These are phyloP conservation scores for Corylus heterophylla DNA, from an alignment of 306 rosid genomes.

Conservation along the genomic window DNA sequence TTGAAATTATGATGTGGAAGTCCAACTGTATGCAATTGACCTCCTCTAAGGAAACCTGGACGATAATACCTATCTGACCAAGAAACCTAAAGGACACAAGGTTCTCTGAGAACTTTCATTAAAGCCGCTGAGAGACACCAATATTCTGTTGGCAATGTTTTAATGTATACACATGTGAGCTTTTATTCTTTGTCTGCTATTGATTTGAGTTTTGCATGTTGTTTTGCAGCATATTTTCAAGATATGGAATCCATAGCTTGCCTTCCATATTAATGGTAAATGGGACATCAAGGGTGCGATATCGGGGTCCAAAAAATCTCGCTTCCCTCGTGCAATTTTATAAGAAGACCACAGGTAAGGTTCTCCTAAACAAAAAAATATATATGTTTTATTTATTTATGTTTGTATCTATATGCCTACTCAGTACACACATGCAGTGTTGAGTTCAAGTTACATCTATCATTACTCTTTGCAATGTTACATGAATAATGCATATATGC, in stretches of 20 bases:
- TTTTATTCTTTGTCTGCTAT: neutral
- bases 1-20: neutral
- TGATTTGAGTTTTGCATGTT: constrained; percentile 9
- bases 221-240: constrained; percentile 62
- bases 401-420: neutral
- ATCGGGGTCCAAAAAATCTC: constrained; percentile 55
- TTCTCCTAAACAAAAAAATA: constrained; percentile 6
- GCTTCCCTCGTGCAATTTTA: constrained; percentile 53
- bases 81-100: neutral
- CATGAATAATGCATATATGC: neutral
- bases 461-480: neutral
- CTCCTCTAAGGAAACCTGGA: neutral
- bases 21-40: neutral
- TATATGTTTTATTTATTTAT: constrained; percentile 9
- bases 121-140: neutral
- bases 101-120: neutral
- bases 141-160: neutral
- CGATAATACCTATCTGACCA: neutral
- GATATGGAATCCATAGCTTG: constrained; percentile 68
- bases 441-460: neutral
- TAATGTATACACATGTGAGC: neutral
- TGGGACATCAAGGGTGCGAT: constrained; percentile 55
- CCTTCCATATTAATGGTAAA: constrained; percentile 73
- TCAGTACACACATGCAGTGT: neutral
- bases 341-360: constrained; percentile 59